Percentiles rank a stretch among this genome's conserved stretches.
phyloP scores from a whole-genome alignment of 2,329 filamentous ascomycete genomes.

The Trichoderma cornu-damae region DNA sequence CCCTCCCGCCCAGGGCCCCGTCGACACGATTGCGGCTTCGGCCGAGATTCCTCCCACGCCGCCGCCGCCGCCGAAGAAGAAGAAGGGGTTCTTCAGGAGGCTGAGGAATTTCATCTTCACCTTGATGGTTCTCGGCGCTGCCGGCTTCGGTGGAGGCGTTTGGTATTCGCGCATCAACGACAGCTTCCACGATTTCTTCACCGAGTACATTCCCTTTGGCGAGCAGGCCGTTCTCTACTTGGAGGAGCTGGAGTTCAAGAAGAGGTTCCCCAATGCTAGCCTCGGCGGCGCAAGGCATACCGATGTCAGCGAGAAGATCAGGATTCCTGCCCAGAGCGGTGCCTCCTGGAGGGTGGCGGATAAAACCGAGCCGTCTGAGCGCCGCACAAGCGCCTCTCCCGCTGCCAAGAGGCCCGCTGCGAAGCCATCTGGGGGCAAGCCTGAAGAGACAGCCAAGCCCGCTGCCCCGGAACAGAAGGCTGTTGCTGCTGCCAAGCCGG shows the following conservation, averaged over 20 bases:
- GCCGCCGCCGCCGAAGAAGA: slow-evolving; percentile 36
- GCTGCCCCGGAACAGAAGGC: slow-evolving; percentile 14
- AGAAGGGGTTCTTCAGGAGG: slow-evolving; percentile 64
- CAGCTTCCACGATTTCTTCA: slow-evolving; percentile 99
- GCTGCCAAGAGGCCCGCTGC: slow-evolving; percentile 27
- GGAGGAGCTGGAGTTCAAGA: slow-evolving; percentile 89
- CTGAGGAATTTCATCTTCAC: slow-evolving; percentile 74
- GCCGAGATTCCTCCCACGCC: slow-evolving; percentile 17
- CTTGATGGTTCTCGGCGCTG: slow-evolving; percentile 66
- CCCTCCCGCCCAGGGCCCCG: slow-evolving; percentile 28
- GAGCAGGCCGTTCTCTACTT: slow-evolving; percentile 94
- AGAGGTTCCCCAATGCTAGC: slow-evolving; percentile 61
- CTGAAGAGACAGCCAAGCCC: slow-evolving; percentile 23
- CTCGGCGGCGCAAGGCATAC: slow-evolving; percentile 42
- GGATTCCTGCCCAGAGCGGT: slow-evolving; percentile 79
- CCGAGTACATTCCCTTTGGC: slow-evolving; percentile 89
- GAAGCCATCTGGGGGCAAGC: slow-evolving; percentile 20
- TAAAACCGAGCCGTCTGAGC: slow-evolving; percentile 49
- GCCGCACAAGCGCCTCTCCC: slow-evolving; percentile 56
- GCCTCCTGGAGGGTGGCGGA: slow-evolving; percentile 74
- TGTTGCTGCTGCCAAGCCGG: slow-evolving; percentile 26
- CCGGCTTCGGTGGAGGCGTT: slow-evolving; percentile 81
- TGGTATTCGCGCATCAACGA: slow-evolving; percentile 92
- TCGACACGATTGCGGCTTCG: slow-evolving; percentile 18
- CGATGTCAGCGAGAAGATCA: slow-evolving; percentile 65